Evolutionary conservation across 257 asterid species (phyloP).

Genomic region (Leonotis leonurus): DNA sequence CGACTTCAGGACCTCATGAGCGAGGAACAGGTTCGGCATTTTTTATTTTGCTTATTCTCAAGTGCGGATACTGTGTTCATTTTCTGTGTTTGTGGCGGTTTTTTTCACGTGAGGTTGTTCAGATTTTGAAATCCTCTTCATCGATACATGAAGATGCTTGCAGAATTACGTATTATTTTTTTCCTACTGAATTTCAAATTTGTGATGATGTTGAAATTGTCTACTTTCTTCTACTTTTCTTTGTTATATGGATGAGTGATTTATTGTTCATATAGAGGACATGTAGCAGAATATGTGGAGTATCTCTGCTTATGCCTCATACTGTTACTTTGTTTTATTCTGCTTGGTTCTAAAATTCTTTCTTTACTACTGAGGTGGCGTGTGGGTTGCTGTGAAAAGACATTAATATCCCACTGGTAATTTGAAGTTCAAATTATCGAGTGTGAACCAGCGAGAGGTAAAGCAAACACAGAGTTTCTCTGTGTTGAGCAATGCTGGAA

Average conservation of each 20-base stretch:
- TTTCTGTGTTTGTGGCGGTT: background rate
- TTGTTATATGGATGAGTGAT: background rate
- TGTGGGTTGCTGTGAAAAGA: no score
- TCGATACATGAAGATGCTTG: no score
- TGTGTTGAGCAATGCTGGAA: background rate
- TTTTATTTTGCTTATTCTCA: background rate
- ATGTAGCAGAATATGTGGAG: background rate
- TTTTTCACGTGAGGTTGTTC: background rate
- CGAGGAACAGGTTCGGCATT: conserved; percentile 99
- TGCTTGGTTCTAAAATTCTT: no score
- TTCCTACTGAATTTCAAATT: background rate
- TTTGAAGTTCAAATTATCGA: background rate
- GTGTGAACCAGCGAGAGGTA: background rate
- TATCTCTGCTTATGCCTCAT: background rate
- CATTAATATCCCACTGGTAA: background rate
- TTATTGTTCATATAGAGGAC: background rate
- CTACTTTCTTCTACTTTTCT: background rate
- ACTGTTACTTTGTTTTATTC: no score
- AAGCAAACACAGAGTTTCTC: no score
- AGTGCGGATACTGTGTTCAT: background rate
- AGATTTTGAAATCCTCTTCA: background rate
- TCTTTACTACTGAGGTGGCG: no score
- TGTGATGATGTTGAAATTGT: background rate
- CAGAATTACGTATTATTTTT: background rate
- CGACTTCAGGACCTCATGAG: conserved; percentile 83